Evolutionary conservation across 495 filamentous ascomycete species (phyloP).

Genomic region (Hypomontagnella monticulosa): DNA sequence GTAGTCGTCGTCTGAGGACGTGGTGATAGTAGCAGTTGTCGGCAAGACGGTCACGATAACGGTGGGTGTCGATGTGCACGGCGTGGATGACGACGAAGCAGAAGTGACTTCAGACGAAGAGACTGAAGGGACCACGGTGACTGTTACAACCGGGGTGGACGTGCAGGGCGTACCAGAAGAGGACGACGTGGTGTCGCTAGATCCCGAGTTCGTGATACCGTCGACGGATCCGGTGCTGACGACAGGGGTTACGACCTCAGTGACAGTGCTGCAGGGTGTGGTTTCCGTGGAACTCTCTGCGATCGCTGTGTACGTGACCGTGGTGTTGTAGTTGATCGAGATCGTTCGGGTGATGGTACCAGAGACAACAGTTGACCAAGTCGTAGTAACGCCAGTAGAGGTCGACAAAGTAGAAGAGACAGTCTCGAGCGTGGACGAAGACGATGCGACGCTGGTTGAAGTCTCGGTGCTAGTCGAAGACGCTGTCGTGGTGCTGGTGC

Average conservation of each 20-base stretch:
- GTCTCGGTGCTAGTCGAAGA: neutral
- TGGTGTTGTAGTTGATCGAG: conserved; percentile 1
- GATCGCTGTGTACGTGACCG: neutral
- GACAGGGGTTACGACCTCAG: conserved; percentile 4
- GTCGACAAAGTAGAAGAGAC: too few relatives aligned
- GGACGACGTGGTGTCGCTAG: neutral
- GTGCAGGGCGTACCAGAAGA: too few relatives aligned
- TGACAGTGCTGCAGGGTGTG: conserved; percentile 2
- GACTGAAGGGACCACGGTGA: too few relatives aligned
- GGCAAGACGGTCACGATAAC: conserved; percentile 1
- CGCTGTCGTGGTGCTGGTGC: neutral
- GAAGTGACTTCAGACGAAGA: neutral
- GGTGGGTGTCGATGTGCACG: neutral
- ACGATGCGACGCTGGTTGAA: too few relatives aligned
- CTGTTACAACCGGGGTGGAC: too few relatives aligned
- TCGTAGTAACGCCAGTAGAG: too few relatives aligned
- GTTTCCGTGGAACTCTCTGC: conserved; percentile 1
- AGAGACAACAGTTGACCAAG: neutral
- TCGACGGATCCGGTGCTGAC: conserved; percentile 17
- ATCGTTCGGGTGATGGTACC: conserved; percentile 4
- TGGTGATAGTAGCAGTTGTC: neutral
- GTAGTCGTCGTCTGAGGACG: conserved; percentile 5
- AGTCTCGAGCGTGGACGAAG: too few relatives aligned
- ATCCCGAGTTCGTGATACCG: conserved; percentile 1
- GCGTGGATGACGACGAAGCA: neutral